phyloP scores from a whole-genome alignment of 108 stramenopile species.

The Fistulifera pelliculosa region DNA sequence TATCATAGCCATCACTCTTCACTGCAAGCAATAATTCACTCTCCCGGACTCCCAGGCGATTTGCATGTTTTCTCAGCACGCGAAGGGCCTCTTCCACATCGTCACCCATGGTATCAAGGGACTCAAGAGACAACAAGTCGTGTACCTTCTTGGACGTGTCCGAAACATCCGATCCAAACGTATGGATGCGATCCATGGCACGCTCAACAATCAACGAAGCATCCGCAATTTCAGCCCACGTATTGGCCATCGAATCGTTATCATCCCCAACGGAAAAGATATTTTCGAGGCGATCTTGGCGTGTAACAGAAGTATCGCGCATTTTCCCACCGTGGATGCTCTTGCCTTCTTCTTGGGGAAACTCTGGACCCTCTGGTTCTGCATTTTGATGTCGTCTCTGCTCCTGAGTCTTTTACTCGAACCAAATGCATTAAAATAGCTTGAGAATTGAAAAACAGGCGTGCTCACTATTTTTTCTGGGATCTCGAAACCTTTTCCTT shows the following conservation, averaged over 20 bases:
- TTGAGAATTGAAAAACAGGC: too few species aligned
- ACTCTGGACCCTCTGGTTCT: too few species aligned
- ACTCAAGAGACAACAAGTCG: neutral
- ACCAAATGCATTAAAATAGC: too few species aligned
- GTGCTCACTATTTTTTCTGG: too few species aligned
- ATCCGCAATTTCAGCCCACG: constrained; percentile 4
- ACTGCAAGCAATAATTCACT: constrained; percentile 8
- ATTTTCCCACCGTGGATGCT: too few species aligned
- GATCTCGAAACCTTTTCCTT: too few species aligned
- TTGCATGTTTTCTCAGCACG: constrained; percentile 8
- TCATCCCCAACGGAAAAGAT: too few species aligned
- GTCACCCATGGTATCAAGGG: constrained; percentile 1
- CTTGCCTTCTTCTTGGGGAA: too few species aligned
- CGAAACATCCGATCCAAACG: neutral
- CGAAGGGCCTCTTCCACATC: constrained; percentile 11
- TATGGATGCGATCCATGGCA: constrained; percentile 5
- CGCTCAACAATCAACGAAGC: neutral
- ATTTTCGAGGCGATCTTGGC: too few species aligned
- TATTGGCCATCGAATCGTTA: neutral
- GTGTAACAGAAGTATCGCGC: too few species aligned
- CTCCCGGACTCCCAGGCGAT: constrained; percentile 7
- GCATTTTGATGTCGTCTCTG: too few species aligned
- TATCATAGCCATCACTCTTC: constrained; percentile 3
- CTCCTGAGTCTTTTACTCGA: too few species aligned
- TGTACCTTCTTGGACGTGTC: neutral